Evolutionary conservation across 2,329 filamentous ascomycete species (phyloP).

Genomic region (Teratosphaeria nubilosa): DNA sequence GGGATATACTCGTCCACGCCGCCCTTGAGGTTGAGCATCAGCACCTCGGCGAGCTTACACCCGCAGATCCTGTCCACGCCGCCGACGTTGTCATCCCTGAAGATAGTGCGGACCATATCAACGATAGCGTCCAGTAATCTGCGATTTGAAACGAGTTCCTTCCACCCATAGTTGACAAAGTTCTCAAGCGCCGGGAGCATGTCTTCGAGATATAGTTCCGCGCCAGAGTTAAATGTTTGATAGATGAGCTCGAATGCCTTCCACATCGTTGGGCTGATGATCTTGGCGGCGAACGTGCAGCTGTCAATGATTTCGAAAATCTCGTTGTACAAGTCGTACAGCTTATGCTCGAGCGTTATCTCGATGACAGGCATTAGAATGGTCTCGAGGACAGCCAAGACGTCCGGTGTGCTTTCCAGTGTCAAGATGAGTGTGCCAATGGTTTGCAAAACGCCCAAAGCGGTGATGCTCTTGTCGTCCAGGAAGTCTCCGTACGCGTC

Average conservation of each 20-base stretch:
- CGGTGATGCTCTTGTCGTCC: conserved; percentile 97
- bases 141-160: conserved; percentile 70
- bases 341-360: conserved; percentile 92
- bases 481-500: conserved; percentile 81
- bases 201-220: conserved; percentile 93
- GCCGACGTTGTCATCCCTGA: conserved; percentile 81
- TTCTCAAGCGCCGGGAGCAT: conserved; percentile 98
- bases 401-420: conserved; percentile 91
- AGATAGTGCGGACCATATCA: conserved; percentile 92
- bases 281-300: conserved; percentile 95
- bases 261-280: conserved; percentile 96
- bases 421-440: conserved; percentile 96
- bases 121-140: conserved; percentile 80
- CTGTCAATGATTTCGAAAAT: conserved; percentile 98
- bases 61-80: conserved; percentile 93
- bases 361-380: conserved; percentile 96
- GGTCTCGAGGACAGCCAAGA: conserved; percentile 85
- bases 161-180: conserved; percentile 86
- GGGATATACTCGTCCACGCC: conserved; percentile 81
- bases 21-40: conserved; percentile 90
- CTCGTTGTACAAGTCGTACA: conserved; percentile 96
- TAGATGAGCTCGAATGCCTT: conserved; percentile 95
- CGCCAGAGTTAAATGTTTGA: conserved; percentile 91
- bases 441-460: conserved; percentile 88
- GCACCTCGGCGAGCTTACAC: conserved; percentile 91